These are phyloP conservation scores for Ceratobasidium sp. DNA, from an alignment of 1,284 basidiomycete species.

Conservation along the genomic window DNA sequence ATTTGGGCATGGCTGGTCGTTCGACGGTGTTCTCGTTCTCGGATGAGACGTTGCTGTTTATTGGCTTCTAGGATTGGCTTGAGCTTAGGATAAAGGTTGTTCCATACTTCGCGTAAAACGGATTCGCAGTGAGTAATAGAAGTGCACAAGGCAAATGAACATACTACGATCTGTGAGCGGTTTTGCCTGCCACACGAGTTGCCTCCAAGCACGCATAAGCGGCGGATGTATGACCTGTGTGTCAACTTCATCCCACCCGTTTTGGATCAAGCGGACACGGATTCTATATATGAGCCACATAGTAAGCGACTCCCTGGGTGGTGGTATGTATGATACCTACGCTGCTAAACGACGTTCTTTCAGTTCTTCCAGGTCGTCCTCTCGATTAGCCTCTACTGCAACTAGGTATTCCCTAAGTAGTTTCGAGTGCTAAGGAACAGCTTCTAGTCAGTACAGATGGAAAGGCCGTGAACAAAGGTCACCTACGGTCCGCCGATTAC, in stretches of 20 bases:
- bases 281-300: neutral
- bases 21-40: neutral
- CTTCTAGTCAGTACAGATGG: neutral
- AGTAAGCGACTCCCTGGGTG: neutral
- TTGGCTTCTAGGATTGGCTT: conserved; percentile 6
- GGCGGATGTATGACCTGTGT: conserved; percentile 12
- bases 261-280: conserved; percentile 1
- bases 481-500: neutral
- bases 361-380: conserved; percentile 19
- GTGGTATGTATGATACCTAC: neutral
- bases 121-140: neutral
- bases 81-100: conserved; percentile 23
- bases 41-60: neutral
- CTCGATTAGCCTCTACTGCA: neutral
- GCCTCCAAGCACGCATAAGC: conserved; percentile 4
- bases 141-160: neutral
- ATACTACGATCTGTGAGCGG: conserved; percentile 23
- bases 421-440: neutral
- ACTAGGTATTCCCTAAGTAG: neutral
- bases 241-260: conserved; percentile 26
- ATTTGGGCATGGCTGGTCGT: neutral
- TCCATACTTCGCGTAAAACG: conserved; percentile 1
- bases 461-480: neutral
- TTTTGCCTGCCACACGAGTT: conserved; percentile 15
- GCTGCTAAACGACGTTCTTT: conserved; percentile 8